phyloP scores from a whole-genome alignment of 371 early-diverging fungal genomes.

The Mucor lusitanicus region DNA sequence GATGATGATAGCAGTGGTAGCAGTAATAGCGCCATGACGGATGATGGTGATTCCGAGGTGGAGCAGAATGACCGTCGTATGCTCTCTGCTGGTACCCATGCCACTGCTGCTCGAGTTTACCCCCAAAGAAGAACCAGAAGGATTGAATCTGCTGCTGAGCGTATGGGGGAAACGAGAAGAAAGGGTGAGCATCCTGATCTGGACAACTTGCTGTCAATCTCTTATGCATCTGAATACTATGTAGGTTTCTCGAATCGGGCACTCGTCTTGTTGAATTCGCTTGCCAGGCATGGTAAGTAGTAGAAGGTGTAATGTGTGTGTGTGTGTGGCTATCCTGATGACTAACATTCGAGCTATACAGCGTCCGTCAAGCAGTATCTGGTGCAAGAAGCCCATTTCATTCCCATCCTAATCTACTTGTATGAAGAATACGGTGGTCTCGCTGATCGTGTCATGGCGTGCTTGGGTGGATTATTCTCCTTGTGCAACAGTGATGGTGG shows the following conservation, averaged over 20 bases:
- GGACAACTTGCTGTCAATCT: constrained; percentile 16
- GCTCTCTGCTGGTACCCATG: constrained; percentile 3
- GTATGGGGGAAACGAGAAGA: constrained; percentile 33
- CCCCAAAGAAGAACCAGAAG: constrained; percentile 8
- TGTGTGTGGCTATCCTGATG: not conserved
- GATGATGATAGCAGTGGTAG: not conserved
- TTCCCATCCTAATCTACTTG: constrained; percentile 39
- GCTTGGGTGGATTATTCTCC: constrained; percentile 35
- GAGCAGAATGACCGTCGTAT: constrained; percentile 13
- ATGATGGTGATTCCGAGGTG: not conserved
- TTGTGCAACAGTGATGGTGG: not conserved
- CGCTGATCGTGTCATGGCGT: constrained; percentile 34
- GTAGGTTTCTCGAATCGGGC: constrained; percentile 39
- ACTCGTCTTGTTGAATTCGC: constrained; percentile 29
- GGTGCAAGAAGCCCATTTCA: constrained; percentile 32
- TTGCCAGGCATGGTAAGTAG: constrained; percentile 35
- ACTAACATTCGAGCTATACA: constrained; percentile 2
- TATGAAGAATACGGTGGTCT: constrained; percentile 32
- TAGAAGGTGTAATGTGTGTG: not conserved
- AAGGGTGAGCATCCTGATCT: constrained; percentile 24
- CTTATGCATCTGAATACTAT: constrained; percentile 25
- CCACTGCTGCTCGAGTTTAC: not conserved
- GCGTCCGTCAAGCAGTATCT: constrained; percentile 37
- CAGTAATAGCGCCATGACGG: not conserved
- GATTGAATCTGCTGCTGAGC: constrained; percentile 32